phyloP scores from a whole-genome alignment of 2,329 filamentous ascomycete species.

The Trichoderma endophyticum region DNA sequence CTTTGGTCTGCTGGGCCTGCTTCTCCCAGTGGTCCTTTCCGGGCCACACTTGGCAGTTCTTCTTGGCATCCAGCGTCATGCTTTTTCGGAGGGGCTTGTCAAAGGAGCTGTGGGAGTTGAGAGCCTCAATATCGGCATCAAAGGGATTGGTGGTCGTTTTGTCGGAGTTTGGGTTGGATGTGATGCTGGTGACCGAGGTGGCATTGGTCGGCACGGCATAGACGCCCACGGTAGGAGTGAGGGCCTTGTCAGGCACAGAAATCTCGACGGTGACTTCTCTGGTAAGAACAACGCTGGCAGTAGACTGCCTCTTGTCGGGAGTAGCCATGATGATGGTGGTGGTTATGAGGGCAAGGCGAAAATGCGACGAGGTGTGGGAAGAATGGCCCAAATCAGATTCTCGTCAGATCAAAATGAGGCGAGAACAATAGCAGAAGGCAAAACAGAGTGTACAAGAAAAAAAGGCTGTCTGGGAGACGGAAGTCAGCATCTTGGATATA shows the following conservation, averaged over 20 bases:
- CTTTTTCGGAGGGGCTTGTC: conserved; percentile 32
- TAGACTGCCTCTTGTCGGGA: conserved; percentile 12
- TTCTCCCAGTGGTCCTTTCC: conserved; percentile 58
- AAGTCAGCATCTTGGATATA: neutral
- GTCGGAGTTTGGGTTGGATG: conserved; percentile 45
- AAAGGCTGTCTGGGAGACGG: neutral
- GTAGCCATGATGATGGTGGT: neutral
- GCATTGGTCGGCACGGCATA: conserved; percentile 24
- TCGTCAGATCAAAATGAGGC: neutral
- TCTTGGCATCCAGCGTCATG: conserved; percentile 33
- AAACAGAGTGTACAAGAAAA: neutral
- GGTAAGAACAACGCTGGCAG: conserved; percentile 3
- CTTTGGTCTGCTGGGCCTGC: conserved; percentile 56
- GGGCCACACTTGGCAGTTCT: conserved; percentile 58
- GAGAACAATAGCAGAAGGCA: neutral
- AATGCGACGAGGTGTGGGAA: neutral
- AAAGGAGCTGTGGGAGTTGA: conserved; percentile 39
- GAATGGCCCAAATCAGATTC: neutral
- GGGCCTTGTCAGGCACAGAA: conserved; percentile 22
- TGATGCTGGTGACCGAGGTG: conserved; percentile 34
- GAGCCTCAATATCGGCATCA: conserved; percentile 57
- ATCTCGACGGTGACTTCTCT: conserved; percentile 13
- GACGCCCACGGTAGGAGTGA: conserved; percentile 27
- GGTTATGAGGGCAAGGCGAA: neutral
- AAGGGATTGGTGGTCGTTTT: conserved; percentile 47